Conservation (phyloP, 2,329 filamentous ascomycete species). For the Pseudogymnoascus sp. region DNA sequence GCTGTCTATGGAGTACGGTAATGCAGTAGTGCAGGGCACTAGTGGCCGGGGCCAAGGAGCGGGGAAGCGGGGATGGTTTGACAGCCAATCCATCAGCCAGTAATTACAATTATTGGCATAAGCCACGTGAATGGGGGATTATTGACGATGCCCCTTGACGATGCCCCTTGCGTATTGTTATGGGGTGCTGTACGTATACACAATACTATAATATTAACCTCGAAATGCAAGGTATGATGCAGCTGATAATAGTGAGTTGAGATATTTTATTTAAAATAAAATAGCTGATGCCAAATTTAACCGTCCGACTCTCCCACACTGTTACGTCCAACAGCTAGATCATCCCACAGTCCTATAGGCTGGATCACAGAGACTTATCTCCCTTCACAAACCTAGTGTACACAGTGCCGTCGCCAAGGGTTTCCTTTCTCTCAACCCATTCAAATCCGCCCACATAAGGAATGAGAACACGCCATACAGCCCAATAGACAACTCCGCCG, state of each 20-base stretch:
- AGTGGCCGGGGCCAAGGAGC: not conserved
- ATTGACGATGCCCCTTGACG: not conserved
- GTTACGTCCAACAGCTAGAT: not conserved
- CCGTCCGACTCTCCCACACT: not conserved
- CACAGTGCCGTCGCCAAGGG: slow-evolving; percentile 23
- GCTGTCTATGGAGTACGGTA: not conserved
- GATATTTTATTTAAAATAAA: not conserved
- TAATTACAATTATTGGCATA: not conserved
- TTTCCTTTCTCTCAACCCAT: slow-evolving; percentile 17
- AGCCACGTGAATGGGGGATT: not conserved
- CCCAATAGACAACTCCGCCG: slow-evolving; percentile 31
- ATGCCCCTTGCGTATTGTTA: not conserved
- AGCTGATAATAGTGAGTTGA: not conserved
- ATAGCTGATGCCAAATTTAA: not conserved
- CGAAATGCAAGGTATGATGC: not conserved
- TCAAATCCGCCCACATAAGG: slow-evolving; percentile 17
- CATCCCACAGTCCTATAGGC: not conserved
- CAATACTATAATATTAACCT: not conserved
- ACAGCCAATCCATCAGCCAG: not conserved
- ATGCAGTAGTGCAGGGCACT: not conserved
- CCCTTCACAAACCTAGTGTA: slow-evolving; percentile 21
- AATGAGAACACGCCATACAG: slow-evolving; percentile 22
- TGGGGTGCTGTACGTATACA: not conserved
- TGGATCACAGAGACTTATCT: slow-evolving; percentile 9
- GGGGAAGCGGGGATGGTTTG: not conserved